Percentiles rank a stretch among this genome's conserved stretches.
Conservation (phyloP, 768 basidiomycete genomes). For the Lentinula aciculospora region DNA sequence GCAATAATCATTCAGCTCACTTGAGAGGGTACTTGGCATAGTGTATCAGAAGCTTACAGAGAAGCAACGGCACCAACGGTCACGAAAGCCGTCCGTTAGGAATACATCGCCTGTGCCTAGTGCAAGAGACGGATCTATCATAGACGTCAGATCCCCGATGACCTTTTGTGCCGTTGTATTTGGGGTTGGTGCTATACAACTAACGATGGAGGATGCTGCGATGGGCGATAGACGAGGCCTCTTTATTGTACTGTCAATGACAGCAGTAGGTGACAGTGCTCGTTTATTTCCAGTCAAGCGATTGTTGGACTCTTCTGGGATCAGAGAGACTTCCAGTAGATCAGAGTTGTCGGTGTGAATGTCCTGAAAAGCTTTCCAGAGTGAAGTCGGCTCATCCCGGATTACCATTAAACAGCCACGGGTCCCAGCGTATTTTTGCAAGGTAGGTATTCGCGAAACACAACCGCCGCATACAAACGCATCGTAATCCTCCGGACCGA, state of each 20-base stretch:
- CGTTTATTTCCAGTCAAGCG: constrained; percentile 40
- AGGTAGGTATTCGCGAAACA: constrained; percentile 45
- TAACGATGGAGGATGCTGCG: constrained; percentile 13
- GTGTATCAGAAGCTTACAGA: constrained; percentile 32
- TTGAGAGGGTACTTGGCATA: neutral
- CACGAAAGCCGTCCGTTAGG: constrained; percentile 65
- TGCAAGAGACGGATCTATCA: constrained; percentile 18
- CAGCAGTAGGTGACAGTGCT: constrained; percentile 18
- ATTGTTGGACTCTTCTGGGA: constrained; percentile 15
- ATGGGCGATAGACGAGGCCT: constrained; percentile 35
- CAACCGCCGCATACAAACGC: constrained; percentile 69
- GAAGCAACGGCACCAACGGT: constrained; percentile 75
- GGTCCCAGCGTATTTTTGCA: constrained; percentile 65
- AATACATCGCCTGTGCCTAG: constrained; percentile 71
- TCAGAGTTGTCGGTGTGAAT: constrained; percentile 19
- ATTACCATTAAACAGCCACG: constrained; percentile 62
- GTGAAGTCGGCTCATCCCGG: constrained; percentile 35
- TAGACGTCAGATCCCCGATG: constrained; percentile 22
- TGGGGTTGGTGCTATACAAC: constrained; percentile 53
- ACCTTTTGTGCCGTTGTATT: constrained; percentile 42
- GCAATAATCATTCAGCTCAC: constrained; percentile 8
- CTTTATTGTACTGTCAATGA: constrained; percentile 33
- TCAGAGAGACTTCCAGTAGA: constrained; percentile 21
- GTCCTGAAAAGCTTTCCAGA: constrained; percentile 45
- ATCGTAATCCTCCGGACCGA: constrained; percentile 68